Percentiles rank a stretch among this genome's conserved stretches.
Conservation (phyloP, 768 basidiomycete genomes). For the Naganishia vishniacii region DNA sequence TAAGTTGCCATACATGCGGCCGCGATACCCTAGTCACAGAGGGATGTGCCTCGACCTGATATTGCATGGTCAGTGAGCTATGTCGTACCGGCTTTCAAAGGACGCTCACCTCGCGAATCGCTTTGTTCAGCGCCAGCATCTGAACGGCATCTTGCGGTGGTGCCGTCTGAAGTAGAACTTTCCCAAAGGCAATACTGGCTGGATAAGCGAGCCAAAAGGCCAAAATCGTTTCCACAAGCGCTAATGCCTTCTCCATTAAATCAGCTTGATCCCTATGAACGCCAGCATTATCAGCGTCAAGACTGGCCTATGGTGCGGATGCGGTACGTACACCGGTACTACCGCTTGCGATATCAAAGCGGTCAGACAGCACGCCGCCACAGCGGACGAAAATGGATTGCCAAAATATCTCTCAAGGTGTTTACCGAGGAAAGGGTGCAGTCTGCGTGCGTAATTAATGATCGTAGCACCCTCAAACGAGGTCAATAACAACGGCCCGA, state of each 20-base stretch:
- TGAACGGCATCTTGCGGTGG: constrained; percentile 56
- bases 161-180: constrained; percentile 81
- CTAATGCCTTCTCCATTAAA: constrained; percentile 75
- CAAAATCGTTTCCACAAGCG: constrained; percentile 65
- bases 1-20: constrained; percentile 83
- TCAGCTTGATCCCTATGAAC: constrained; percentile 44
- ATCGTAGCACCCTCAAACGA: constrained; percentile 21
- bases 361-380: constrained; percentile 56
- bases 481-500: constrained; percentile 41
- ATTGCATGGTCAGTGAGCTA: background rate
- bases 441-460: background rate
- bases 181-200: constrained; percentile 74
- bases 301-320: background rate
- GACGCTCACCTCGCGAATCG: constrained; percentile 68
- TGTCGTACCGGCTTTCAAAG: constrained; percentile 27
- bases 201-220: constrained; percentile 81
- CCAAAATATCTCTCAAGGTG: constrained; percentile 51
- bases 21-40: constrained; percentile 74
- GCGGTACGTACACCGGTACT: constrained; percentile 57
- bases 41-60: constrained; percentile 74
- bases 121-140: constrained; percentile 75
- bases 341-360: constrained; percentile 57
- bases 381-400: constrained; percentile 70
- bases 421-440: constrained; percentile 6
- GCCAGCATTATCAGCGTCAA: background rate